These are phyloP conservation scores for Pelargonium cotyledonis DNA, from an alignment of 441 rosid species.

Conservation along the genomic window DNA sequence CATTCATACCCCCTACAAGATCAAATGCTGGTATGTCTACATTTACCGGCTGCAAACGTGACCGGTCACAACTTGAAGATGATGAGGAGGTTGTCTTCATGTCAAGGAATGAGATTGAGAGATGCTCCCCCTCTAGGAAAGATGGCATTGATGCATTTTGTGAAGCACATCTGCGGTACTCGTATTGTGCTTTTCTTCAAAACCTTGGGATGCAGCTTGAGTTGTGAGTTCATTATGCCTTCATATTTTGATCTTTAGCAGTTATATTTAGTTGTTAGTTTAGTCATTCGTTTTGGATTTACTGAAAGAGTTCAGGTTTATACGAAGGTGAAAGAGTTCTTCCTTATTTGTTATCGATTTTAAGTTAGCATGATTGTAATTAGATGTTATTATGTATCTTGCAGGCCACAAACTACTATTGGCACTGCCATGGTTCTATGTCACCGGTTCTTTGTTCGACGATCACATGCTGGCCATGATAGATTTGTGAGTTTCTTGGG, in stretches of 20 bases:
- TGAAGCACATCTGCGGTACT: constrained; percentile 67
- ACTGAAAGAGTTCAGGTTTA: neutral
- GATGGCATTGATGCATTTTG: constrained; percentile 68
- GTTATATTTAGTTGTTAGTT: neutral
- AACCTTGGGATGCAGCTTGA: constrained; percentile 63
- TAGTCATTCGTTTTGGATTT: neutral
- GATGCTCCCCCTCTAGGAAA: constrained; percentile 67
- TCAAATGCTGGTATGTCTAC: constrained; percentile 39
- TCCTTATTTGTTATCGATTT: neutral
- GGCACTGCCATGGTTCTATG: constrained; percentile 81
- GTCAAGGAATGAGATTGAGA: constrained; percentile 72
- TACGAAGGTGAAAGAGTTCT: neutral
- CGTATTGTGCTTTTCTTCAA: constrained; percentile 65
- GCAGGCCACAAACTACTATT: constrained; percentile 69
- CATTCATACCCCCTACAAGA: constrained; percentile 28
- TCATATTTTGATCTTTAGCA: neutral
- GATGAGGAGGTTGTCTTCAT: constrained; percentile 47
- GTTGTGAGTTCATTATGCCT: constrained; percentile 38
- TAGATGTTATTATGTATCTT: constrained; percentile 12
- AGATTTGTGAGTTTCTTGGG: constrained; percentile 58
- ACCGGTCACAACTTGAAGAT: constrained; percentile 50
- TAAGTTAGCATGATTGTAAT: constrained; percentile 1
- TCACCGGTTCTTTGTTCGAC: constrained; percentile 68
- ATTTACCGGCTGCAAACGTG: constrained; percentile 43
- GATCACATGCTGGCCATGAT: constrained; percentile 77